Percentiles rank a stretch among this genome's conserved stretches.
phyloP scores from a whole-genome alignment of 2,329 filamentous ascomycete species.

The Nothophaeocryptopus gaeumannii region DNA sequence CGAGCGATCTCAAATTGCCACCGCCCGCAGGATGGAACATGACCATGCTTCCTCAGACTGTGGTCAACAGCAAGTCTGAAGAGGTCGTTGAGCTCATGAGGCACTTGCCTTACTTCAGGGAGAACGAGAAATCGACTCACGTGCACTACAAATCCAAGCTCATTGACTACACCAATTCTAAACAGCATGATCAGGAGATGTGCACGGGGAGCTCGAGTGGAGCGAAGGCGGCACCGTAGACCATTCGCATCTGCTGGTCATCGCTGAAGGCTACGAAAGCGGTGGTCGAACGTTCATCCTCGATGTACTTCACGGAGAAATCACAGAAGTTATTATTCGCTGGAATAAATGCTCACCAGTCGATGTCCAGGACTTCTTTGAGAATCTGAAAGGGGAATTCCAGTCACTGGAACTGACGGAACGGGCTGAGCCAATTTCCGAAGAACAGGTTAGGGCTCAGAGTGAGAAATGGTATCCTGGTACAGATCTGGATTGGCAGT shows the following conservation, averaged over 20 bases:
- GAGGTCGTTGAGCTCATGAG: not conserved
- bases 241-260: not conserved
- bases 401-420: not conserved
- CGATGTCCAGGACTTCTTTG: not conserved
- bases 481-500: conserved; percentile 4
- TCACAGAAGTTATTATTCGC: not conserved
- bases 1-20: not conserved
- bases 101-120: not conserved
- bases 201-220: not conserved
- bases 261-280: conserved; percentile 6
- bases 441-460: not conserved
- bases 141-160: conserved; percentile 4
- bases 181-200: not conserved
- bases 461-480: not conserved
- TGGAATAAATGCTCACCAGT: not conserved
- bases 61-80: not conserved
- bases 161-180: not conserved
- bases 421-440: not conserved
- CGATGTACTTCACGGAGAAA: not conserved
- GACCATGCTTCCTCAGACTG: not conserved
- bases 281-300: conserved; percentile 2
- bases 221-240: not conserved
- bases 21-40: not conserved
- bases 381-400: not conserved
- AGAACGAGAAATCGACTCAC: conserved; percentile 3